These are phyloP conservation scores for Mycena filopes DNA, from an alignment of 768 basidiomycete genomes.

Conservation along the genomic window DNA sequence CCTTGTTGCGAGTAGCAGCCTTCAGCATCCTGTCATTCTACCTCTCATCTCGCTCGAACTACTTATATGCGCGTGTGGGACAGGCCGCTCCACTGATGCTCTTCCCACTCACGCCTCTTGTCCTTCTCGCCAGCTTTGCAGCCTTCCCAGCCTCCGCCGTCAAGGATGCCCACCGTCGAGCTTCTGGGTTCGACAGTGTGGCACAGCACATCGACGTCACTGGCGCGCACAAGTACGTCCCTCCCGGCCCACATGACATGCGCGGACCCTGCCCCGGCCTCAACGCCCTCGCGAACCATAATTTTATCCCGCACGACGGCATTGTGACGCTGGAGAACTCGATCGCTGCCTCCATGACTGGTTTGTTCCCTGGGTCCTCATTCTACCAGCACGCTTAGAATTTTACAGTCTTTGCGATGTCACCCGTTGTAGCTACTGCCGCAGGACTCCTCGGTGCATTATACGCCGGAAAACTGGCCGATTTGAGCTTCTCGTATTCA, in stretches of 20 bases:
- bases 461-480: neutral
- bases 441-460: neutral
- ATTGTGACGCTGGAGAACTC: neutral
- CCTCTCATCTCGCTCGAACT: too few relatives aligned
- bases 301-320: slow-evolving; percentile 1
- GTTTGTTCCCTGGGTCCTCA: neutral
- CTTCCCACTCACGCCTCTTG: neutral
- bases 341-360: neutral
- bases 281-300: slow-evolving; percentile 2
- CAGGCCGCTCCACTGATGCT: neutral
- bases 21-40: too few relatives aligned
- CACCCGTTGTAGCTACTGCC: neutral
- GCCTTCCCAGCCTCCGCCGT: neutral
- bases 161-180: neutral
- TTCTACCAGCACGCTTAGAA: neutral
- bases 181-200: neutral
- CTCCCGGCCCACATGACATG: neutral
- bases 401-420: neutral
- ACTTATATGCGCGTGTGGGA: too few relatives aligned
- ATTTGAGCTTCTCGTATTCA: neutral
- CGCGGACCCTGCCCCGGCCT: slow-evolving; percentile 5
- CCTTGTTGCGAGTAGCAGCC: too few relatives aligned
- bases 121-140: neutral
- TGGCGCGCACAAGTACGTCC: neutral
- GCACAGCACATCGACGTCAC: slow-evolving; percentile 1